Evolutionary conservation across 2,329 filamentous ascomycete species (phyloP).

Genomic region (Alternaria atra): DNA sequence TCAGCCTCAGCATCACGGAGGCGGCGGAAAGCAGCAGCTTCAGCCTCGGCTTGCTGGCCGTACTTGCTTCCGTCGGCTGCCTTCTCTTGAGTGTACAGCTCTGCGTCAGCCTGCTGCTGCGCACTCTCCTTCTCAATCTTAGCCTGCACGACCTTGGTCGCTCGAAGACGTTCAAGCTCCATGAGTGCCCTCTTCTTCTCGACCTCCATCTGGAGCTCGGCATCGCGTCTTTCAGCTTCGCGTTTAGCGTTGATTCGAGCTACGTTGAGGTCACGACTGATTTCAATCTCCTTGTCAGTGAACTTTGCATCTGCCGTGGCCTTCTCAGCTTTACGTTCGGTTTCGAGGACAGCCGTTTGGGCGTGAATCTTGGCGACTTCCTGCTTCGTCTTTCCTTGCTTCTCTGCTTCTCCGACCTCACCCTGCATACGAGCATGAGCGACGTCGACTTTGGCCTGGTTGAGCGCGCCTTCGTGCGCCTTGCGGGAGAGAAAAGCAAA

Average conservation of each 20-base stretch:
- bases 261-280: constrained; percentile 78
- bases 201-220: constrained; percentile 80
- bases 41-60: constrained; percentile 67
- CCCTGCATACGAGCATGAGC: constrained; percentile 69
- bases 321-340: constrained; percentile 83
- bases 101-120: constrained; percentile 72
- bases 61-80: constrained; percentile 64
- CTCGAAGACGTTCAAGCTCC: constrained; percentile 81
- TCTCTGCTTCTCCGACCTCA: constrained; percentile 79
- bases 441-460: constrained; percentile 74
- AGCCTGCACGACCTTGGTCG: constrained; percentile 80
- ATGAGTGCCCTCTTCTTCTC: constrained; percentile 80
- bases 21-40: constrained; percentile 60
- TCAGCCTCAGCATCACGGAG: constrained; percentile 55
- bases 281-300: constrained; percentile 74
- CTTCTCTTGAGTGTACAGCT: constrained; percentile 59
- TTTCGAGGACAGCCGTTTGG: constrained; percentile 84
- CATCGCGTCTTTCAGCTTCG: constrained; percentile 77
- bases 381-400: constrained; percentile 81
- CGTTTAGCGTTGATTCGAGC: constrained; percentile 77
- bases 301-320: constrained; percentile 80
- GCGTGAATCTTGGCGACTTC: constrained; percentile 89
- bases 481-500: constrained; percentile 84
- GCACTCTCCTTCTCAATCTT: constrained; percentile 72
- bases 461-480: constrained; percentile 84